Evolutionary conservation across 2,329 filamentous ascomycete genomes (phyloP).

Genomic region (Cordyceps militaris): DNA sequence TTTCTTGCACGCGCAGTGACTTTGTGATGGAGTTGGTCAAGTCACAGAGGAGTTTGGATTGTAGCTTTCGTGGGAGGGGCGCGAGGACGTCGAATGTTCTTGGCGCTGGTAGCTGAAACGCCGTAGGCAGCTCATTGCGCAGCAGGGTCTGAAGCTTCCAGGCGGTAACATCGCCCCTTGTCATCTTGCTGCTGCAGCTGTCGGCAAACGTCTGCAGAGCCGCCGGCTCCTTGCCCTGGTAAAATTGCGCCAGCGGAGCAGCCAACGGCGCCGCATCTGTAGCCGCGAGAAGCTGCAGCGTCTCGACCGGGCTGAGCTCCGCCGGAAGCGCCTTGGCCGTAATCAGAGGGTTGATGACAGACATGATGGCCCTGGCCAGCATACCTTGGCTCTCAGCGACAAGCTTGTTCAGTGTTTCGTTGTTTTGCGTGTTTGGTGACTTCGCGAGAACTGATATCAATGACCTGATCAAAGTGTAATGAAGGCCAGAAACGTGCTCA

Average conservation of each 20-base stretch:
- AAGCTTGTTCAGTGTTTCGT: constrained; percentile 19
- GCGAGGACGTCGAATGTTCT: constrained; percentile 27
- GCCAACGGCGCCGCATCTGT: constrained; percentile 25
- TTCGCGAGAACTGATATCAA: not conserved
- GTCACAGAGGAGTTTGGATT: constrained; percentile 26
- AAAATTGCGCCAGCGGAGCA: constrained; percentile 17
- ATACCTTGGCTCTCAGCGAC: constrained; percentile 20
- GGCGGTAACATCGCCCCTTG: constrained; percentile 30
- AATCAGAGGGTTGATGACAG: constrained; percentile 22
- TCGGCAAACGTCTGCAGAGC: constrained; percentile 30
- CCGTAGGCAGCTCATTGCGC: constrained; percentile 28
- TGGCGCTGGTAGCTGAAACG: constrained; percentile 26
- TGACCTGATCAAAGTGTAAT: constrained; percentile 18
- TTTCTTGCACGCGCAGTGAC: constrained; percentile 24
- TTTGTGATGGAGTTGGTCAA: constrained; percentile 26
- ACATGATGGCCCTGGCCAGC: constrained; percentile 23
- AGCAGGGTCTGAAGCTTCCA: constrained; percentile 43
- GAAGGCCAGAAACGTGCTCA: constrained; percentile 20
- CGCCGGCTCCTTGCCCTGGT: constrained; percentile 25
- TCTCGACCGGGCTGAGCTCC: constrained; percentile 17
- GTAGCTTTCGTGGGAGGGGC: constrained; percentile 22
- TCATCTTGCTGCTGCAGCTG: constrained; percentile 27
- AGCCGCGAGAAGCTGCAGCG: constrained; percentile 27
- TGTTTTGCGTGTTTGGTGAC: constrained; percentile 6
- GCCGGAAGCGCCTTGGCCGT: constrained; percentile 25